Evolutionary conservation across 2,329 filamentous ascomycete species (phyloP).

Genomic region (Hypoxylon sp.): DNA sequence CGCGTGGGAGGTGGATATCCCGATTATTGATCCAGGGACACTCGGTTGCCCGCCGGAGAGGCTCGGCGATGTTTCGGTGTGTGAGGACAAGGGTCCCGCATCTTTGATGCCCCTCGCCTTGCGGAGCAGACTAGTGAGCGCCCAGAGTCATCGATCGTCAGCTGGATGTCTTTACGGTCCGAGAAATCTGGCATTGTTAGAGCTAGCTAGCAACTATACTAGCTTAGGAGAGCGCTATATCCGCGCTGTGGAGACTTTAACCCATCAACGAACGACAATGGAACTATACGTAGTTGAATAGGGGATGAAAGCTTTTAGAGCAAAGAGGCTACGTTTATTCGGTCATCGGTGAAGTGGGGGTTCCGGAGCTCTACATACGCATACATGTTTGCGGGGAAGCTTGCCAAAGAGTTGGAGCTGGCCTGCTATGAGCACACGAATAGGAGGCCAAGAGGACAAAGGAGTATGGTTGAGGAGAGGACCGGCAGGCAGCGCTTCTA

Average conservation of each 20-base stretch:
- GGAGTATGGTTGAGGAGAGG: constrained; percentile 25
- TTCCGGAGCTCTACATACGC: constrained; percentile 21
- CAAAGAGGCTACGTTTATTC: constrained; percentile 31
- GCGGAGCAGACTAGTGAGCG: constrained; percentile 34
- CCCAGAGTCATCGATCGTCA: constrained; percentile 31
- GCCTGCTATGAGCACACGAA: constrained; percentile 20
- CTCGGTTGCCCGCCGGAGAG: constrained; percentile 43
- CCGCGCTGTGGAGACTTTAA: constrained; percentile 17
- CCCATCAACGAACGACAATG: constrained; percentile 14
- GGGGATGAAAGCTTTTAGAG: constrained; percentile 9
- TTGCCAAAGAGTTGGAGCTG: constrained; percentile 40
- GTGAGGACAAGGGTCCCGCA: constrained; percentile 38
- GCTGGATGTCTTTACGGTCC: constrained; percentile 7
- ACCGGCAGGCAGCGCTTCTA: constrained; percentile 28
- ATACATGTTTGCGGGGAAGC: constrained; percentile 43
- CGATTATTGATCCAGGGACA: constrained; percentile 37
- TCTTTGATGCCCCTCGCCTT: constrained; percentile 36
- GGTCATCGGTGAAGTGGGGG: constrained; percentile 51
- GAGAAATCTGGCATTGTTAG: constrained; percentile 8
- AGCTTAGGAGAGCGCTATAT: constrained; percentile 13
- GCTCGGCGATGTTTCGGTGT: constrained; percentile 48
- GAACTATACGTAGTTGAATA: constrained; percentile 17
- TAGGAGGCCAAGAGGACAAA: constrained; percentile 32
- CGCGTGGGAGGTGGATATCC: constrained; percentile 33
- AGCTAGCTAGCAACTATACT: constrained; percentile 13